Evolutionary conservation across 164 flowering plant genomes (phyloP).

Genomic region (Akebia trifoliata): DNA sequence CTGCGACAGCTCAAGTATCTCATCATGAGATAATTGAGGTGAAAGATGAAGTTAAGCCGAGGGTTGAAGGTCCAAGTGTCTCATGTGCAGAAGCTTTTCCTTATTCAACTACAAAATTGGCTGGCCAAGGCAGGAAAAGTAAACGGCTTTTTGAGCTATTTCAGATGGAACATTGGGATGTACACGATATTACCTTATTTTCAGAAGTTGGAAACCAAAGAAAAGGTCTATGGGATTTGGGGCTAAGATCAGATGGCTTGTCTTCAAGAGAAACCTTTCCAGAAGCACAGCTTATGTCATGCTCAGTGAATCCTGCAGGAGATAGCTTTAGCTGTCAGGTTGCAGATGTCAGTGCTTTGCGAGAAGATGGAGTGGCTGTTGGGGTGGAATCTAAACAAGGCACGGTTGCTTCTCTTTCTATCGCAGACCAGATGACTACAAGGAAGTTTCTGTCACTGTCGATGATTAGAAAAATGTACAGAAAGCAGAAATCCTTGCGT

Average conservation of each 20-base stretch:
- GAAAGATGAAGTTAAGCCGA: conserved; percentile 18
- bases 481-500: conserved; percentile 55
- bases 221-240: conserved; percentile 16
- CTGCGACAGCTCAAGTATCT: conserved; percentile 14
- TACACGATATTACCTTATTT: conserved; percentile 17
- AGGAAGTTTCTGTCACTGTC: conserved; percentile 34
- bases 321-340: conserved; percentile 16
- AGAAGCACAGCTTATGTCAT: conserved; percentile 21
- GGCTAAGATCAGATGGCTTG: conserved; percentile 12
- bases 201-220: conserved; percentile 17
- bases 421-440: conserved; percentile 23
- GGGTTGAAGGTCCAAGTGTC: conserved; percentile 10
- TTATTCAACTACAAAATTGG: conserved; percentile 23
- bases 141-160: conserved; percentile 54
- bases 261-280: conserved; percentile 19
- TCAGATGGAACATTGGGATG: conserved; percentile 44
- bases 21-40: conserved; percentile 38
- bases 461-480: conserved; percentile 46
- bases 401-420: conserved; percentile 13
- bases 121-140: conserved; percentile 47
- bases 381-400: conserved; percentile 24
- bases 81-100: conserved; percentile 15
- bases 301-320: conserved; percentile 20
- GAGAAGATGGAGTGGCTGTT: conserved; percentile 26
- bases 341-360: conserved; percentile 32